Evolutionary conservation across 345 rosid species (phyloP), one percentile per base, ranked within the genome.

Genomic region (Geranium brycei): DNA sequence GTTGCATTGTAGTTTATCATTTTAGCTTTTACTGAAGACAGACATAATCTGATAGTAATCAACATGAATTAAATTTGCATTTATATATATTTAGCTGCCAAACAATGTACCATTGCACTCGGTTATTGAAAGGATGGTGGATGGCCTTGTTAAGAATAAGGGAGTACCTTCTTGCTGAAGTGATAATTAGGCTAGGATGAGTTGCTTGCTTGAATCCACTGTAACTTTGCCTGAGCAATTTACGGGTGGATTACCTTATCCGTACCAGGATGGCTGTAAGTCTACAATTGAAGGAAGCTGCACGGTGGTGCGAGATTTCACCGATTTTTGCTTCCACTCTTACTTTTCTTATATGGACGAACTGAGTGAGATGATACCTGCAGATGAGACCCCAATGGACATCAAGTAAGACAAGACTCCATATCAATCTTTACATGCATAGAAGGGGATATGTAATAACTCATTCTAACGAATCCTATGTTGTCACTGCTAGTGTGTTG

Each of bases 341-440:
- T 91, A 87, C 74, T 91, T 88, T 72, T 85, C 91, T 31, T 85
- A 73, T 79, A 84, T 91, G 96, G 96, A 88, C 81, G 95, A 85
- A 69, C 77, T 91, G 62, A 71, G 82, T 35, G 89, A 82, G 68
- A 83, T 73, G 65, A 69, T 78, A 51, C 76, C 78, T 1, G 51
- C 78, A 0, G 82, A 72, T 71, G 89, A 80, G 67, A 78, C 77
- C 60, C 95, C 91, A 0, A 10, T 82, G 66, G 87, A 91, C 40
- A 62, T 88, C 6, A 77, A 75, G 95, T 91, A 73, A 71, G 70
- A 60, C 14, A 3, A 3, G 6, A 35, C 41, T 35, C 41, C 41
- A 35, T 35, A 4, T 35, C 41, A 7, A 35, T 35, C 41, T 35
- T 35, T 35, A 35, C 41, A 35, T 35, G 41, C 41, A 1, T 4